Evolutionary conservation across 345 rosid genomes (phyloP).

Genomic region (Salix koriyanagi): DNA sequence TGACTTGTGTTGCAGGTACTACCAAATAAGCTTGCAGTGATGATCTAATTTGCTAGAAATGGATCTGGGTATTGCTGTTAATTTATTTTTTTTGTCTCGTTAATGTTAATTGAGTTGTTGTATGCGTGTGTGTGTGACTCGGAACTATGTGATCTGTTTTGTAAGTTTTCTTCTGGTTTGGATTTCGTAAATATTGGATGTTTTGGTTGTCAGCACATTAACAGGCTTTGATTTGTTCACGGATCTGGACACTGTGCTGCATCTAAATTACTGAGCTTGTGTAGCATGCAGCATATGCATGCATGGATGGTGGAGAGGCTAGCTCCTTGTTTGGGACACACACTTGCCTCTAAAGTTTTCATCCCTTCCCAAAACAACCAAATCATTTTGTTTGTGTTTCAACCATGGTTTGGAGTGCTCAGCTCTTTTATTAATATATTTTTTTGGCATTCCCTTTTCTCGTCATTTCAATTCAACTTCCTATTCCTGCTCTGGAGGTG

Average conservation of each 20-base stretch:
- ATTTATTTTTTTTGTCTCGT: background rate
- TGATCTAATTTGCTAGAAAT: constrained; percentile 1
- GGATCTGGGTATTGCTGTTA: background rate
- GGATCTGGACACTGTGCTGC: background rate
- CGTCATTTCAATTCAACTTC: background rate
- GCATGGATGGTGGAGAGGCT: background rate
- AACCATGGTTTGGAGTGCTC: no score
- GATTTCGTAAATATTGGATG: constrained; percentile 6
- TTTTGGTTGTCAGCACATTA: background rate
- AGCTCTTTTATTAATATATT: no score
- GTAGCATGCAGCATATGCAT: no score
- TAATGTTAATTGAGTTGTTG: background rate
- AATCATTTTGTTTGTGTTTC: background rate
- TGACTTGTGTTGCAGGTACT: background rate
- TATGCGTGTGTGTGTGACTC: background rate
- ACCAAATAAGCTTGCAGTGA: background rate
- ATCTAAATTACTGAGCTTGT: background rate
- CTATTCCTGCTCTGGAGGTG: background rate
- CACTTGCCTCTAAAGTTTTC: background rate
- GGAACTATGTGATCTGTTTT: constrained; percentile 2
- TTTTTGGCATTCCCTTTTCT: background rate
- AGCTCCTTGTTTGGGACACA: background rate
- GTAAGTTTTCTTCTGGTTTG: background rate
- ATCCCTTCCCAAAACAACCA: background rate
- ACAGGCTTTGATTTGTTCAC: constrained; percentile 1